Base-by-base conservation (phyloP, 1,284 basidiomycete genomes). In the Pyrrhoderma noxium region DNA sequence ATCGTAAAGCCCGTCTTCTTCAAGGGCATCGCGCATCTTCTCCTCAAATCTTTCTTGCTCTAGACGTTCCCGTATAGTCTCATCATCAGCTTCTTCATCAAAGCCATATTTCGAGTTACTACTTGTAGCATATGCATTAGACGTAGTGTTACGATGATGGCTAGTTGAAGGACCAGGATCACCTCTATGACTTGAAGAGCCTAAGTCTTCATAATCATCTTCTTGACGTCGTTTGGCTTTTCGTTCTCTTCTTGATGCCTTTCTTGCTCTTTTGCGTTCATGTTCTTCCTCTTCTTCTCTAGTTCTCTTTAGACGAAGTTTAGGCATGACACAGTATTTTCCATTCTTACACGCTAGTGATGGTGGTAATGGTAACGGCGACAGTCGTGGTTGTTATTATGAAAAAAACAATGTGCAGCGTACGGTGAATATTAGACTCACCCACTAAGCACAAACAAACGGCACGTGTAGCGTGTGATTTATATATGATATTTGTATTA, bases 301-400 rank as follows among this genome's bases (percentile, higher is more conserved):
- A 0, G 86, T 87, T 25, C 76, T 76, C 63, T 89, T 89, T 31
- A 89, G 70, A 49, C 72, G 76, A n/a, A 87, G 70, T 62, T 80
- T 85, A 39, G 75, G 70, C 79, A 80, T 80, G 40, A n/a, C n/a
- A n/a, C n/a, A n/a, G 41, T 21, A 42, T 9, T n/a, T 36, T 36
- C n/a, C n/a, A n/a, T n/a, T n/a, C n/a, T n/a, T n/a, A n/a, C n/a
- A n/a, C n/a, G n/a, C n/a, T n/a, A n/a, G n/a, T n/a, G n/a, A n/a
- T n/a, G n/a, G n/a, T n/a, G n/a, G n/a, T n/a, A n/a, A n/a, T n/a
- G n/a, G n/a, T n/a, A n/a, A n/a, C n/a, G n/a, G n/a, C n/a, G n/a
- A n/a, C n/a, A n/a, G n/a, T n/a, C n/a, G n/a, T n/a, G n/a, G n/a
- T n/a, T n/a, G n/a, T n/a, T n/a, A n/a, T n/a, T n/a, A n/a, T n/a